Base-by-base conservation (phyloP, 768 basidiomycete genomes). In the Suillus variegatus region DNA sequence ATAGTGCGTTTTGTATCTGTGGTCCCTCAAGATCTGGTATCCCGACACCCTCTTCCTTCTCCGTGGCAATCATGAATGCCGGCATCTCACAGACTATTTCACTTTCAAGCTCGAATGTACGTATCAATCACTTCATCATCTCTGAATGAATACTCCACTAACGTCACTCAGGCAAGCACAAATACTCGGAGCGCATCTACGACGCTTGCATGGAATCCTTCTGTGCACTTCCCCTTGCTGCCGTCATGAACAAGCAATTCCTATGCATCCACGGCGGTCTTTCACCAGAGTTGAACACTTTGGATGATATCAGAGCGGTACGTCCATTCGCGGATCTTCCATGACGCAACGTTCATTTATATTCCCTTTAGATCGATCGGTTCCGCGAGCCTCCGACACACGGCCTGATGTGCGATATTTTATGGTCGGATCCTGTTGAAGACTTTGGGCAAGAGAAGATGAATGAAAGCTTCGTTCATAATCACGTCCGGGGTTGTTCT, bases 201-300 rank as follows among this genome's bases (percentile, higher is more conserved):
- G 95, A 99, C 66, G 95, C 94, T 35, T 95, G 94, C 84, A 97
- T 98, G 95, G 93, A 97, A 36, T 94, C 94, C 0, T 99, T 99
- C 82, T 98, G 96, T 75, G 85, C 92, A 0, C 85, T 99, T 0
- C 97, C 97, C 2, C 85, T 99, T 10, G 97, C 97, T 1, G 97
- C 97, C 40, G 78, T 99, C 73, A 99, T 99, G 97, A 99, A 99
- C 83, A 98, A 98, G 75, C 97, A 99, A 78, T 99, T 99, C 78
- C 82, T 99, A 60, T 99, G 97, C 78, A 97, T 99, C 66, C 97
- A 99, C 67, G 97, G 97, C 38, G 97, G 97, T 20, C 83, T 99
- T 16, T 96, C 94, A 0, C 97, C 97, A 0, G 97, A 99, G 75
- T 80, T 99, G 46, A 89, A 94, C 69, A 98, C 97, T 4, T 85